Percentiles rank a stretch among this genome's conserved stretches.
Evolutionary conservation across 495 filamentous ascomycete species (phyloP).

Genomic region (Aspergillus indologenus): DNA sequence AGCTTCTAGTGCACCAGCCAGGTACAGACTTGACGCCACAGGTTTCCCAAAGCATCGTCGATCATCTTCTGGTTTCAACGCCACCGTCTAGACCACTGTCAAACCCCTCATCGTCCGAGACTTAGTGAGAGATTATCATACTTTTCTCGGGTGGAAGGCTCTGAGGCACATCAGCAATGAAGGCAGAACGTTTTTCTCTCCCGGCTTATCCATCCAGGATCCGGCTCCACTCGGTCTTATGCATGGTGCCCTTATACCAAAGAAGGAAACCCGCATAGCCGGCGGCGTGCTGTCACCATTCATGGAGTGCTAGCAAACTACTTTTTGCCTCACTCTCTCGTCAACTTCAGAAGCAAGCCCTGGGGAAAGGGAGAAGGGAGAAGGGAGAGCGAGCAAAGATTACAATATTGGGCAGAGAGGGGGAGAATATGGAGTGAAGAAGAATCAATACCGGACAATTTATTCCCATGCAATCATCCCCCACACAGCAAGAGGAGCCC

Average conservation of each 20-base stretch:
- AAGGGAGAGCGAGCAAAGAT: background rate
- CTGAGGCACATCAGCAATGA: background rate
- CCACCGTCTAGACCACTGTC: slow-evolving; percentile 13
- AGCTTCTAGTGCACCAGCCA: background rate
- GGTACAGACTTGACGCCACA: slow-evolving; percentile 9
- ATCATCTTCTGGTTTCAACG: slow-evolving; percentile 13
- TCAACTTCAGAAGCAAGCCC: background rate
- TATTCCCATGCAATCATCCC: background rate
- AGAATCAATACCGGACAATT: background rate
- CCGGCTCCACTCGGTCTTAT: slow-evolving; percentile 2
- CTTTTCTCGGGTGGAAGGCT: background rate
- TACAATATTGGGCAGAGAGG: background rate
- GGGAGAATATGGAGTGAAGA: background rate
- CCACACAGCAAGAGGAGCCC: background rate
- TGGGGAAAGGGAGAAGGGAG: background rate
- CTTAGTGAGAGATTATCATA: background rate
- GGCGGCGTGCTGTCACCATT: background rate
- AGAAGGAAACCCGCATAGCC: slow-evolving; percentile 1
- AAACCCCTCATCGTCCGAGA: background rate
- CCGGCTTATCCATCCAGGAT: background rate
- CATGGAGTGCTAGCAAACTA: background rate
- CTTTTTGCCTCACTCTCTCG: background rate
- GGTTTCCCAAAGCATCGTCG: background rate
- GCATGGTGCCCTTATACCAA: background rate
- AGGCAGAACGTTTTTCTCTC: background rate